These are phyloP conservation scores for Coemansia sp. DNA, from an alignment of 192 early-diverging fungal genomes.

Conservation along the genomic window DNA sequence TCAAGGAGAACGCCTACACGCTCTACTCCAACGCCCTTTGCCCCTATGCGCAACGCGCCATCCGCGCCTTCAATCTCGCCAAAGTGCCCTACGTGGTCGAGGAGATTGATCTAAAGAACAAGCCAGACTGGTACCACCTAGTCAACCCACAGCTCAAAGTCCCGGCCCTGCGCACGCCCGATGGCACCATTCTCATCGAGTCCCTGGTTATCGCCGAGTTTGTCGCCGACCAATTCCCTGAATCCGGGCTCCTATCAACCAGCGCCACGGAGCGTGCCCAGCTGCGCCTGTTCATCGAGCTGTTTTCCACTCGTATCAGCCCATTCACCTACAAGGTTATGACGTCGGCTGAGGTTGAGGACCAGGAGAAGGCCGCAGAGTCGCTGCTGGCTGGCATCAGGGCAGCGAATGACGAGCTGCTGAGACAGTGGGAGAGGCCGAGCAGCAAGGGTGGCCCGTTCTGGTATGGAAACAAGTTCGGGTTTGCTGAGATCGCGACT, in stretches of 20 bases:
- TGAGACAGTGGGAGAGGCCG: constrained; percentile 23
- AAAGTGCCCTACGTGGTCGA: constrained; percentile 55
- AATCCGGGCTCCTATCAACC: constrained; percentile 38
- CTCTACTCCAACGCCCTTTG: constrained; percentile 61
- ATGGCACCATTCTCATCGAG: constrained; percentile 62
- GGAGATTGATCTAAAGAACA: constrained; percentile 64
- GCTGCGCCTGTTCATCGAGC: constrained; percentile 41
- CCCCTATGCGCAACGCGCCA: constrained; percentile 70
- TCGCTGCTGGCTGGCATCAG: constrained; percentile 11
- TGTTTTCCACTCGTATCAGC: constrained; percentile 12
- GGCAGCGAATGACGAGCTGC: constrained; percentile 24
- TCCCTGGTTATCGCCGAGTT: constrained; percentile 67
- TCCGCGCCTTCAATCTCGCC: constrained; percentile 61
- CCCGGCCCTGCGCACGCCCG: constrained; percentile 58
- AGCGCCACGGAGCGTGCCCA: constrained; percentile 37
- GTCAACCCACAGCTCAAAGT: constrained; percentile 71
- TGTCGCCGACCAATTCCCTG: constrained; percentile 61
- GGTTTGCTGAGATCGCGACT: constrained; percentile 23
- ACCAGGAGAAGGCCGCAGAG: constrained; percentile 16
- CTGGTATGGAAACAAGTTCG: constrained; percentile 22
- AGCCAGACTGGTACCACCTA: constrained; percentile 62
- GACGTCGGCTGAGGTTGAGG: constrained; percentile 8
- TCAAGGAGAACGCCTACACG: constrained; percentile 36
- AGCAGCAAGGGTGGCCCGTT: constrained; percentile 34
- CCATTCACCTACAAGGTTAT: constrained; percentile 19